phyloP scores from a whole-genome alignment of 495 filamentous ascomycete genomes.

The Emericellopsis terricola region DNA sequence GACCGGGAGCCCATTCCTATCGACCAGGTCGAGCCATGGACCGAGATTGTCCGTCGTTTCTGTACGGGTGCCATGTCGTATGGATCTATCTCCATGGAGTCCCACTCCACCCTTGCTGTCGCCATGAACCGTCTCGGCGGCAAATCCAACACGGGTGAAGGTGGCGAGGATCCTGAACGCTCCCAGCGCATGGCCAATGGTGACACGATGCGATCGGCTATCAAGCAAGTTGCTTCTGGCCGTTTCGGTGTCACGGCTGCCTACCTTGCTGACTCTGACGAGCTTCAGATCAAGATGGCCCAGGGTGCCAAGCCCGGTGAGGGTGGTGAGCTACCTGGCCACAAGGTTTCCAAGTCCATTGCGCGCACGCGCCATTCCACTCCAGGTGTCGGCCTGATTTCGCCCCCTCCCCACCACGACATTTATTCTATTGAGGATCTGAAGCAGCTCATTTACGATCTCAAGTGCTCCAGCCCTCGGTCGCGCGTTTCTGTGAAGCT shows the following conservation, averaged over 20 bases:
- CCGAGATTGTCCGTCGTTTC: constrained; percentile 93
- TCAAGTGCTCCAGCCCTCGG: constrained; percentile 94
- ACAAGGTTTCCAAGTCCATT: constrained; percentile 96
- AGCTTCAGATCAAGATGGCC: constrained; percentile 99
- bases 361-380: constrained; percentile 96
- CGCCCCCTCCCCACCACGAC: constrained; percentile 96
- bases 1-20: constrained; percentile 75
- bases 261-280: constrained; percentile 96
- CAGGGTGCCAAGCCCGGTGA: constrained; percentile 98
- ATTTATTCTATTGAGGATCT: constrained; percentile 99
- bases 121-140: constrained; percentile 97
- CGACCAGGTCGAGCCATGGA: constrained; percentile 98
- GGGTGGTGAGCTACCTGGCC: constrained; percentile 92
- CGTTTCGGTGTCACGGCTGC: constrained; percentile 96
- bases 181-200: constrained; percentile 77
- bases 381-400: constrained; percentile 93
- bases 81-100: constrained; percentile 98
- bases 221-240: constrained; percentile 97
- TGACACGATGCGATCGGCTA: constrained; percentile 95
- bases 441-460: constrained; percentile 97
- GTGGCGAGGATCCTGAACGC: constrained; percentile 91
- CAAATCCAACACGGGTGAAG: constrained; percentile 98
- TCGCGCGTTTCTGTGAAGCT: constrained; percentile 96
- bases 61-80: constrained; percentile 99
- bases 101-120: constrained; percentile 90